Evolutionary conservation across 495 filamentous ascomycete species (phyloP), one percentile per base, ranked within the genome.

Genomic region (Clavariopsis aquatica): DNA sequence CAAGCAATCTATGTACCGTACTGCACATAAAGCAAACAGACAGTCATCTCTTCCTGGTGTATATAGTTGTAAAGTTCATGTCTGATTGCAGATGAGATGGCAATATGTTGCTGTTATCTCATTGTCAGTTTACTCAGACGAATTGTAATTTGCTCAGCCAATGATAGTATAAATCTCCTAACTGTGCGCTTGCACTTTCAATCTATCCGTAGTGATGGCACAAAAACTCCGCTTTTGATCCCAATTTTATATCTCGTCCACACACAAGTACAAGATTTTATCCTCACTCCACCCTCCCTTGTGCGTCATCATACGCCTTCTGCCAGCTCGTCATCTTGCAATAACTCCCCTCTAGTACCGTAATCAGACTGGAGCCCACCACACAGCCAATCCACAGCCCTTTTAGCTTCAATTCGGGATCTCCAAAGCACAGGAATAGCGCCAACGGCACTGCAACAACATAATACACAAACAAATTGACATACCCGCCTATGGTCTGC

Each of bases 401-500:
- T 28, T 10, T 43, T 1, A 66, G 31, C 23, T 55, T 45, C 55
- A 66, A 29, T 17, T 51, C 24, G 19, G 63, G 63, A 28, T 45
- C 49, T 12, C 63, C 63, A 24, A 66, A 60, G 49, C 57, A 59
- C 19, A 66, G 20, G 13, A 60, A 60, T 3, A 66, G 54, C 20
- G 56, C 55, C 49, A 66, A 26, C 26, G 63, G 63, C 19, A 66
- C 23, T 17, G 63, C 63, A 45, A 59, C 20, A 19, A 43, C 13
- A 41, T 66, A 66, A 34, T 66, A 60, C 31, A 66, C 63, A 8
- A 43, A 27, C 5, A 66, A 20, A 26, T 59, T 66, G 12, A 66
- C 63, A 41, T 60, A 66, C 0, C 63, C 63, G 49, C 56, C 63
- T 34, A 66, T 60, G 2, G 51, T 26, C 63, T 66, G 63, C 27